Conservation (phyloP, 140 eudicot species). For the Flaveria floridana region DNA sequence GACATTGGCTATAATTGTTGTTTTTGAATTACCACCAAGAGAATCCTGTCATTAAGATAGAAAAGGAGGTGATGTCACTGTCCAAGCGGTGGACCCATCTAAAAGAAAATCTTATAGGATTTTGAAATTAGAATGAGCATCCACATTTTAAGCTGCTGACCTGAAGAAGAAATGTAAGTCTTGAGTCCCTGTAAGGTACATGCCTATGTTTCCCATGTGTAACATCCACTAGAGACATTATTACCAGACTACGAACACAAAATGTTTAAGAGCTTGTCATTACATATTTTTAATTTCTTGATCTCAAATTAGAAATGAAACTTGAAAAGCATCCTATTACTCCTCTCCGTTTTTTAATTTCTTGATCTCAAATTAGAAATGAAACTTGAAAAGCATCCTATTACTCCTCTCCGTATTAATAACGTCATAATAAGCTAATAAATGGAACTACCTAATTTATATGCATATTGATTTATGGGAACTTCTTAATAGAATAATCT, state of each 20-base stretch:
- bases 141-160: constrained; percentile 44
- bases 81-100: constrained; percentile 13
- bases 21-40: constrained; percentile 93
- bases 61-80: constrained; percentile 12
- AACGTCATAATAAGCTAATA: constrained; percentile 11
- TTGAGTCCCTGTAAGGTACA: constrained; percentile 92
- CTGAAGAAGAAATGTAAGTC: constrained; percentile 92
- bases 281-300: background rate
- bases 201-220: constrained; percentile 92
- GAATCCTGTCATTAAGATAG: constrained; percentile 71
- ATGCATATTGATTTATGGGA: constrained; percentile 15
- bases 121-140: constrained; percentile 21
- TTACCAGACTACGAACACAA: constrained; percentile 63
- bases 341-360: background rate
- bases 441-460: constrained; percentile 13
- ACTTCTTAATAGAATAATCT: constrained; percentile 16
- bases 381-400: background rate
- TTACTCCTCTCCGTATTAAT: background rate
- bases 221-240: constrained; percentile 88
- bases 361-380: background rate
- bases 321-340: background rate
- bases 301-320: background rate
- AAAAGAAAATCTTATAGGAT: background rate
- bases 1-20: constrained; percentile 86
- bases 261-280: background rate